Base-by-base conservation (phyloP, 805 yeast genomes). In the Grigorovia humatica region DNA sequence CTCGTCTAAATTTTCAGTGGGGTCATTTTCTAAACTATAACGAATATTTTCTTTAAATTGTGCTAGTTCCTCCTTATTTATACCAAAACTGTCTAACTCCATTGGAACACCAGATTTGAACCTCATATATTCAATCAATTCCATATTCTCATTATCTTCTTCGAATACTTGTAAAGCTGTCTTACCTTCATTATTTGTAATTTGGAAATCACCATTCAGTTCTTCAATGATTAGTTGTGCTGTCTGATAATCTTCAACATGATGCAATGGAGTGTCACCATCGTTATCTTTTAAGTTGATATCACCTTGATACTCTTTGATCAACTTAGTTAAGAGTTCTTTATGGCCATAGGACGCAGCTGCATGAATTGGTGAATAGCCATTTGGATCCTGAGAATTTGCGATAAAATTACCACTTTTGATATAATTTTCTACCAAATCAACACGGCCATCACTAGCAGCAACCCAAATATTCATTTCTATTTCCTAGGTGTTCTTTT, bases 311-410 rank as follows among this genome's bases (percentile, higher is more conserved):
- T 76, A 78, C 29, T 58, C 59, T 4, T 48, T 51, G 41, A 63
- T 55, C 17, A 68, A 58, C 29, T 54, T 59, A 35, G 52, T 51
- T 42, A 93, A 70, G 43, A 93, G 71, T 9, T 84, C 89, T 2
- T 70, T 59, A 64, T 91, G 90, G 9, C 91, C 91, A 67, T 93
- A 93, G 1, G 97, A 85, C 2, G 95, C 95, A 1, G 99, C 98
- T 0, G 99, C 99, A 66, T 93, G 99, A 12, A 93, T 76, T 7
- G 99, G 95, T 0, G 98, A 91, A 68, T 95, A 93, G 0, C 99
- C 99, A 61, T 90, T 88, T 1, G 87, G 85, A 66, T 93, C 99
- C 55, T 83, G 80, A 7, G 84, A 77, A 61, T 88, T 84, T 2
- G 96, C 79, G 2, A 82, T 74, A 56, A 71, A 73, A 12, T 18